Evolutionary conservation across 495 filamentous ascomycete species (phyloP).

Genomic region (Podospora didyma): DNA sequence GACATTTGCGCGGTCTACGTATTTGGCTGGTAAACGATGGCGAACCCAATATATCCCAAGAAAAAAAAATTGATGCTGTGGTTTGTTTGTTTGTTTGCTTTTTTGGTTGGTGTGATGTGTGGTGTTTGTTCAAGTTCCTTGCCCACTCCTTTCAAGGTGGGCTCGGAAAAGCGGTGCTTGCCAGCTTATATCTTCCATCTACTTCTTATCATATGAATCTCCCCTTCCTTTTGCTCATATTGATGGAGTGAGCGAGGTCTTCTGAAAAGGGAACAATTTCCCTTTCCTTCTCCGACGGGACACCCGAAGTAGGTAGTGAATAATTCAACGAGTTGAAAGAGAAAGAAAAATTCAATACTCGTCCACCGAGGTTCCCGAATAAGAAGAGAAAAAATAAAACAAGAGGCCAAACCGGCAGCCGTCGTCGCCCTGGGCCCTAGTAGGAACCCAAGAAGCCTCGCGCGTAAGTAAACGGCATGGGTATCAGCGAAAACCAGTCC

Average conservation of each 20-base stretch:
- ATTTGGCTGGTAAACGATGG: slow-evolving; percentile 6
- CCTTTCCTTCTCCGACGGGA: too few relatives aligned
- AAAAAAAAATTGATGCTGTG: slow-evolving; percentile 15
- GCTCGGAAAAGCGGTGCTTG: not conserved
- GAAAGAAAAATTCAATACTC: too few relatives aligned
- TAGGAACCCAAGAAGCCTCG: not conserved
- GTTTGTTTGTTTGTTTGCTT: not conserved
- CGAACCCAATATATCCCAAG: slow-evolving; percentile 14
- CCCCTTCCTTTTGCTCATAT: too few relatives aligned
- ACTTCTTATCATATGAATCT: too few relatives aligned
- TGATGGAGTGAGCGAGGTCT: too few relatives aligned
- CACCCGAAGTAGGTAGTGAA: too few relatives aligned
- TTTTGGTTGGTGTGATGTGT: not conserved
- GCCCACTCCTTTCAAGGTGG: not conserved
- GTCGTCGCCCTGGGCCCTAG: too few relatives aligned
- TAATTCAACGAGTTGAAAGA: too few relatives aligned
- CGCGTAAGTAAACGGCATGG: slow-evolving; percentile 5
- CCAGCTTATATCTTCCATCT: too few relatives aligned
- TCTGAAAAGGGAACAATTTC: too few relatives aligned
- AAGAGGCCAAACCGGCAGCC: not conserved
- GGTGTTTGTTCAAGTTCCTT: not conserved
- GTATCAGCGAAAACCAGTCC: slow-evolving; percentile 16
- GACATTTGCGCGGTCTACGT: slow-evolving; percentile 24
- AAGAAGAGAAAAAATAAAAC: not conserved
- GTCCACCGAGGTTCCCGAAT: not conserved